These are phyloP conservation scores for Calophaca sinica DNA, from an alignment of 306 rosid species.

Conservation along the genomic window DNA sequence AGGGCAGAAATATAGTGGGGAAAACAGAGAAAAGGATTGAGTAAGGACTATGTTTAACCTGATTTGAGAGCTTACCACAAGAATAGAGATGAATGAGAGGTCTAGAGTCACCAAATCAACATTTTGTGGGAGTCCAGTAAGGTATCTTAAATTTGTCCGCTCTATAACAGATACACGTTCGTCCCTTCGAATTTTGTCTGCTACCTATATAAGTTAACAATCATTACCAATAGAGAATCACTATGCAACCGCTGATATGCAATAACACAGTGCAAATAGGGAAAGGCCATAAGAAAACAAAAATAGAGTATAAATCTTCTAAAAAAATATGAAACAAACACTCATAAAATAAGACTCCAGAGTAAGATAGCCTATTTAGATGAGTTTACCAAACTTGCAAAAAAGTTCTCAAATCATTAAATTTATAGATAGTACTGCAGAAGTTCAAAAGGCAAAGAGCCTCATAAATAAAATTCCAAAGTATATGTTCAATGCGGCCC, in stretches of 20 bases:
- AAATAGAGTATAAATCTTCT: neutral
- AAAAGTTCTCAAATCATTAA: neutral
- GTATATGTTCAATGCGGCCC: neutral
- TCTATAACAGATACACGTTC: conserved; percentile 87
- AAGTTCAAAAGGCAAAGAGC: neutral
- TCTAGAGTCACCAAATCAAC: conserved; percentile 95
- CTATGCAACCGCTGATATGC: conserved; percentile 14
- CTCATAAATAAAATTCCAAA: neutral
- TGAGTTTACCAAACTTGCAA: too few relatives aligned
- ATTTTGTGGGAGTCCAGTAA: conserved; percentile 80
- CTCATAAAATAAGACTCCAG: neutral
- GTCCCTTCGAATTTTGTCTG: conserved; percentile 81
- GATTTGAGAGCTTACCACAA: conserved; percentile 67
- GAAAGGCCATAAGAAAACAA: conserved; percentile 3
- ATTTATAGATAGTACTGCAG: neutral
- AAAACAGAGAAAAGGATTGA: neutral
- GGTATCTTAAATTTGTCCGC: conserved; percentile 86
- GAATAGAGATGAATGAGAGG: conserved; percentile 95
- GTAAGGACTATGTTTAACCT: neutral
- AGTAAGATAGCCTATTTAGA: neutral
- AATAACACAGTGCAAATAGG: conserved; percentile 14
- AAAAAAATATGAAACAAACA: conserved; percentile 20
- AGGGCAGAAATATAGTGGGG: too few relatives aligned
- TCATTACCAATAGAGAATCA: conserved; percentile 16
- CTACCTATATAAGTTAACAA: conserved; percentile 65